Base-by-base conservation (phyloP, 1,284 basidiomycete genomes). In the Cystobasidium sp. region DNA sequence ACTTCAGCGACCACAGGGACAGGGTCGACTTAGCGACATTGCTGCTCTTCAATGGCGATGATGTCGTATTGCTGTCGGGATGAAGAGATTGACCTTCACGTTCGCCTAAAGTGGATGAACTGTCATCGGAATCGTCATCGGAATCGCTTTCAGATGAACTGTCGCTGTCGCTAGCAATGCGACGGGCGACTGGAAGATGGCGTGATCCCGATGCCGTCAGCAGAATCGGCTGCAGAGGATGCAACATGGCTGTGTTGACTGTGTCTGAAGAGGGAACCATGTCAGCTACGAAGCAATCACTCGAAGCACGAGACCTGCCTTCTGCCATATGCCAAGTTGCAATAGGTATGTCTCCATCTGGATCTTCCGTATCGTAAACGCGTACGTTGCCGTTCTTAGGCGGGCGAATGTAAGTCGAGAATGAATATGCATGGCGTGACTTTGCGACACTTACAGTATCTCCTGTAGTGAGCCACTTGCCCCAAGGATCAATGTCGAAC, bases 401-500 rank as follows among this genome's bases (percentile, higher is more conserved):
- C 14, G 9, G 39, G 6, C 24, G 0, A 20, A 43, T n/a, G 43
- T 7, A 41, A 22, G 44, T 61, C 52, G 39, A 44, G 2, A 14
- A 22, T 5, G 44, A 20, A 51, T 20, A 14, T 37, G 6, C 52
- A 22, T n/a, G 37, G 6, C 8, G 18, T 10, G 24, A 6, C n/a
- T 16, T 47, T n/a, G 9, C n/a, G 39, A 16, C 18, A 75, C 80
- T 72, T 49, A 91, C 92, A 84, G 90, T 87, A 80, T 89, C 88
- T 0, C 93, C 94, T 0, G 87, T 83, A 39, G 86, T 86, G 31
- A 96, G 79, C 84, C 87, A 90, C 55, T 84, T 85, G 0, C 93
- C 93, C 65, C 86, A 84, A 16, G 86, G 79, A 80, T 96, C 92
- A 0, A 95, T 81, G 77, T 92, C 91, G 79, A 96, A 95, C 37